Evolutionary conservation across 2,329 filamentous ascomycete genomes (phyloP), one percentile per base, ranked within the genome.

Genomic region (Didymella pomorum): DNA sequence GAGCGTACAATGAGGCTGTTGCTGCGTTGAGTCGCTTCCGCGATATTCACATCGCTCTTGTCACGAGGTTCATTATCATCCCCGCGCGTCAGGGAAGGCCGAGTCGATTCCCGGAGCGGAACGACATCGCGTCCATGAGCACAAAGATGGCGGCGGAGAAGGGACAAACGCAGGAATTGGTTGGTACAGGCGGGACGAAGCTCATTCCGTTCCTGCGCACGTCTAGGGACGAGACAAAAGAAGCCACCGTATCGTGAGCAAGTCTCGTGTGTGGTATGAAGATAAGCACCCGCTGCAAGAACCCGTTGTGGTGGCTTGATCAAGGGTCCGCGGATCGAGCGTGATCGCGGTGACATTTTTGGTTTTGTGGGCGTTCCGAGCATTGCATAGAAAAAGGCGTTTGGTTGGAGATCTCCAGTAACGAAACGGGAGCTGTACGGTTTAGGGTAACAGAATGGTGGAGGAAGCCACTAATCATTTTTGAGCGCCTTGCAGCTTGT

Each of bases 141-240:
- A 77, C 78, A 0, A 74, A 76, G 37, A 64, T 76, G 57, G 74
- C 72, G 3, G 67, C 67, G 5, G 65, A 71, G 23, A 66, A 69
- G 52, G 64, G 71, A 11, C 69, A 68, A 23, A 75, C 74, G 2
- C 73, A 75, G 44, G 78, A 79, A 11, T 64, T 84, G 39, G 73
- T 77, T 44, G 82, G 82, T 0, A 84, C 82, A 0, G 82, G 82
- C n/a, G 82, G 82, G 0, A 84, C 83, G 0, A 80, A 78, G 57
- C 66, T 85, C 58, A 83, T 85, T 52, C 81, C 83, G 0, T 85
- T 85, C 59, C 63, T 85, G 56, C 81, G 81, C 59, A 78, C 81
- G 47, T 83, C 82, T 6, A 75, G 83, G 54, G 81, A 85, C 61
- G 80, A 83, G 60, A 84, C 83, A 2, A 79, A 75, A 47, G 76